Conservation (phyloP, 495 filamentous ascomycete species). For the Aspergillus leporis region DNA sequence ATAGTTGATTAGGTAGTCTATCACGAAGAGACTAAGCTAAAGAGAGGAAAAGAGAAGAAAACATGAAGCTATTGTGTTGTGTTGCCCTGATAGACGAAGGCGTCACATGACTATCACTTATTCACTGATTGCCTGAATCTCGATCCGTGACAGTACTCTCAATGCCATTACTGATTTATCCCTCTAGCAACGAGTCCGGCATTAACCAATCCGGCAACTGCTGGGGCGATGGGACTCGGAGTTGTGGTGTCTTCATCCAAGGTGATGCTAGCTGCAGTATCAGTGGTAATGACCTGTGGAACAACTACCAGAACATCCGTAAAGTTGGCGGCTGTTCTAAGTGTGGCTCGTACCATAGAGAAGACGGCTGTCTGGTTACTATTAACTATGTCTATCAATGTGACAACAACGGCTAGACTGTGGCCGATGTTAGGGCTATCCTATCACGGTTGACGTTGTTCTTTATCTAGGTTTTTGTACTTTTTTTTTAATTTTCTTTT, state of each 20-base stretch:
- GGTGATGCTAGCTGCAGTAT: slow-evolving; percentile 14
- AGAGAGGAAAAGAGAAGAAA: too few relatives aligned
- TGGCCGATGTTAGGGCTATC: neutral
- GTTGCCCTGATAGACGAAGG: too few relatives aligned
- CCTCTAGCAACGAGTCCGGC: slow-evolving; percentile 10
- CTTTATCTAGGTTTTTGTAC: too few relatives aligned
- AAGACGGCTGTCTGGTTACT: slow-evolving; percentile 17
- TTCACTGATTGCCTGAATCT: too few relatives aligned
- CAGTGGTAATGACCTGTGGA: slow-evolving; percentile 17
- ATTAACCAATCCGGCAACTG: slow-evolving; percentile 15
- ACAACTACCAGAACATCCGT: slow-evolving; percentile 19
- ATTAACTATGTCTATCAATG: slow-evolving; percentile 19
- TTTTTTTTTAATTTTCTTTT: too few relatives aligned
- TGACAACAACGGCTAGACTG: slow-evolving; percentile 16
- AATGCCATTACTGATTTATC: slow-evolving; percentile 4
- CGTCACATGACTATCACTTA: too few relatives aligned
- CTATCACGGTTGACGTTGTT: neutral
- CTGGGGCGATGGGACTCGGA: slow-evolving; percentile 15
- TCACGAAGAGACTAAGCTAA: too few relatives aligned
- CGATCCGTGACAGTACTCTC: too few relatives aligned
- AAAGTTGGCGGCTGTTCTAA: slow-evolving; percentile 18
- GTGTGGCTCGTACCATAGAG: slow-evolving; percentile 12
- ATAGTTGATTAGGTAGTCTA: too few relatives aligned
- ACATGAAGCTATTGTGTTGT: too few relatives aligned
- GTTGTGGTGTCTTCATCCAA: slow-evolving; percentile 15